phyloP scores from a whole-genome alignment of 2,329 filamentous ascomycete species.

The Aspergillus sp. region DNA sequence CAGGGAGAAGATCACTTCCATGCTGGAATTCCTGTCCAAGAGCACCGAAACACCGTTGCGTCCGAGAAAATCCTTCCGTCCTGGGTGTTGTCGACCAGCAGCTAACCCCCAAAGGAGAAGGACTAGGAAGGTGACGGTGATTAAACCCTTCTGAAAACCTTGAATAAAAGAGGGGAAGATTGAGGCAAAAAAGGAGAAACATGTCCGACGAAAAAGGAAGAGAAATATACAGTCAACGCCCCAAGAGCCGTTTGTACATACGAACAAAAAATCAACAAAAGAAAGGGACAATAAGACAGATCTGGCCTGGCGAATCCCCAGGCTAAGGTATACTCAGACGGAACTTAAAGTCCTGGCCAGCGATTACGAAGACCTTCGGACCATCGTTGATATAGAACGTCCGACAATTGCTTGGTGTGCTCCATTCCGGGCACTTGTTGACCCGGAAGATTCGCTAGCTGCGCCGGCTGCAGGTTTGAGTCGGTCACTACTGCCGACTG shows the following conservation, averaged over 20 bases:
- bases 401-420: slow-evolving; percentile 82
- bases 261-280: slow-evolving; percentile 20
- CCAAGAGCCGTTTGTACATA: slow-evolving; percentile 28
- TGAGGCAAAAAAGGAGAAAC: slow-evolving; percentile 3
- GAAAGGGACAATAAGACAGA: slow-evolving; percentile 14
- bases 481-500: slow-evolving; percentile 47
- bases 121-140: not conserved
- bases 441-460: slow-evolving; percentile 53
- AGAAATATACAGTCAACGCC: slow-evolving; percentile 26
- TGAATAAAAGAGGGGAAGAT: slow-evolving; percentile 8
- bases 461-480: slow-evolving; percentile 38
- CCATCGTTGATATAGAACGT: slow-evolving; percentile 90
- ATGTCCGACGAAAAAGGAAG: slow-evolving; percentile 5
- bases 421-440: slow-evolving; percentile 74
- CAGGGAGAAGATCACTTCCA: not conserved
- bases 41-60: not conserved
- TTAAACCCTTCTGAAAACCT: not conserved
- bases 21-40: not conserved
- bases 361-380: slow-evolving; percentile 74
- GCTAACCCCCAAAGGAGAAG: slow-evolving; percentile 8
- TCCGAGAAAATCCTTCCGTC: not conserved
- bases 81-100: slow-evolving; percentile 14
- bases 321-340: not conserved
- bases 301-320: not conserved
- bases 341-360: slow-evolving; percentile 51